Percentiles rank a stretch among this genome's conserved stretches.
These are phyloP conservation scores for Ampelomyces quisqualis DNA, from an alignment of 2,329 filamentous ascomycete genomes.

Conservation along the genomic window DNA sequence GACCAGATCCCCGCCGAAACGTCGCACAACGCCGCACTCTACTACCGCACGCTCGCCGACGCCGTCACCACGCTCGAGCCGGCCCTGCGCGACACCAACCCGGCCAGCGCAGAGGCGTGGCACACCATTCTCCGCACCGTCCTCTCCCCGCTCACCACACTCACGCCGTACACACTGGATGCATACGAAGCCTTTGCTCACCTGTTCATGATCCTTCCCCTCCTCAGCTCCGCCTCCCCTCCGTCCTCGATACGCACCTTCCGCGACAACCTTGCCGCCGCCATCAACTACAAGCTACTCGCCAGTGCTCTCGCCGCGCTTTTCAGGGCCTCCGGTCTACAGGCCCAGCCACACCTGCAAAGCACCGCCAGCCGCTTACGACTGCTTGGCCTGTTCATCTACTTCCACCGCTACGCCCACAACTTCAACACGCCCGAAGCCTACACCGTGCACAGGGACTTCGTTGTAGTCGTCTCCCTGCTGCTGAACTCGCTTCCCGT, in stretches of 20 bases:
- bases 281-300: conserved; percentile 54
- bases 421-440: conserved; percentile 41
- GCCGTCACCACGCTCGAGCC: conserved; percentile 19
- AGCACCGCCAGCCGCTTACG: conserved; percentile 52
- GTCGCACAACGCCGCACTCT: conserved; percentile 33
- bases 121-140: conserved; percentile 24
- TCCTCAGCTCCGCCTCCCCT: conserved; percentile 33
- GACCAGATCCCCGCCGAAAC: conserved; percentile 39
- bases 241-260: conserved; percentile 26
- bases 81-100: conserved; percentile 3
- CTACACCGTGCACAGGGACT: conserved; percentile 53
- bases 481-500: conserved; percentile 59
- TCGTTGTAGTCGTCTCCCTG: conserved; percentile 57
- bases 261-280: conserved; percentile 46
- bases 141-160: conserved; percentile 32
- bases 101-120: conserved; percentile 6
- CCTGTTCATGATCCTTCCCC: conserved; percentile 48
- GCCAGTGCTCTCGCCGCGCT: conserved; percentile 34
- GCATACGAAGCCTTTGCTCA: conserved; percentile 44
- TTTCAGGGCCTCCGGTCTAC: conserved; percentile 29
- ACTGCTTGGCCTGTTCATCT: conserved; percentile 62
- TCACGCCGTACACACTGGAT: conserved; percentile 40
- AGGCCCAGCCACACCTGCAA: conserved; percentile 29
- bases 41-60: conserved; percentile 36
- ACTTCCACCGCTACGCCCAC: conserved; percentile 55